Evolutionary conservation across 2,329 filamentous ascomycete species (phyloP).

Genomic region (Leptographium galeiforme): DNA sequence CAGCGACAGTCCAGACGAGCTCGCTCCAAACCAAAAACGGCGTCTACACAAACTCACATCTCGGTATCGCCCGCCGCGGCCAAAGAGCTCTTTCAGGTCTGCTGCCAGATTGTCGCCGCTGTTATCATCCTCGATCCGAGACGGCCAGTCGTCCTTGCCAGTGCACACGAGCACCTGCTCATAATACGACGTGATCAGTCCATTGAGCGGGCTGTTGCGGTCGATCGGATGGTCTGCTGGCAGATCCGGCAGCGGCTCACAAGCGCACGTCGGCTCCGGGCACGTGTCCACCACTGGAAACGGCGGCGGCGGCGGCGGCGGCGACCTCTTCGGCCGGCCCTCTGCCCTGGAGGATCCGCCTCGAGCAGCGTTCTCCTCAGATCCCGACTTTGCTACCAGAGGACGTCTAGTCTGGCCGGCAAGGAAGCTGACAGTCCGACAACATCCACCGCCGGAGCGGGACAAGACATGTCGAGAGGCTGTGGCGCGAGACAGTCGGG

Average conservation of each 20-base stretch:
- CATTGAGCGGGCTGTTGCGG: constrained; percentile 52
- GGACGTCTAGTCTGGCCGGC: background rate
- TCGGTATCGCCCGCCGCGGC: constrained; percentile 49
- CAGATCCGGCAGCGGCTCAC: constrained; percentile 51
- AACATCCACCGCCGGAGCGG: background rate
- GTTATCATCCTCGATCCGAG: constrained; percentile 72
- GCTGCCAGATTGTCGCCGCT: constrained; percentile 52
- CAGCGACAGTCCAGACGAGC: constrained; percentile 10
- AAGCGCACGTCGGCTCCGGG: constrained; percentile 64
- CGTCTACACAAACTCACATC: constrained; percentile 39
- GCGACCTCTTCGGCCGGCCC: background rate
- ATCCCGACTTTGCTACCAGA: background rate
- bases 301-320: constrained; percentile 11
- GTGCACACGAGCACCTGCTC: constrained; percentile 80
- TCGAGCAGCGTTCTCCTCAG: background rate
- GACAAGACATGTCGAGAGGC: background rate
- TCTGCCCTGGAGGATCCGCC: background rate
- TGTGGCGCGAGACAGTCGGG: background rate
- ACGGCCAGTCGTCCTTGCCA: constrained; percentile 67
- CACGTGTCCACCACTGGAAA: constrained; percentile 42
- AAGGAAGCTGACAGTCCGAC: background rate
- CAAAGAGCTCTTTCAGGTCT: constrained; percentile 57
- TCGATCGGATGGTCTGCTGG: constrained; percentile 64
- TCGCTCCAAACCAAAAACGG: too few relatives aligned
- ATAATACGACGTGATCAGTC: constrained; percentile 63